phyloP scores from a whole-genome alignment of 768 basidiomycete species.

The Crepidotus variabilis region DNA sequence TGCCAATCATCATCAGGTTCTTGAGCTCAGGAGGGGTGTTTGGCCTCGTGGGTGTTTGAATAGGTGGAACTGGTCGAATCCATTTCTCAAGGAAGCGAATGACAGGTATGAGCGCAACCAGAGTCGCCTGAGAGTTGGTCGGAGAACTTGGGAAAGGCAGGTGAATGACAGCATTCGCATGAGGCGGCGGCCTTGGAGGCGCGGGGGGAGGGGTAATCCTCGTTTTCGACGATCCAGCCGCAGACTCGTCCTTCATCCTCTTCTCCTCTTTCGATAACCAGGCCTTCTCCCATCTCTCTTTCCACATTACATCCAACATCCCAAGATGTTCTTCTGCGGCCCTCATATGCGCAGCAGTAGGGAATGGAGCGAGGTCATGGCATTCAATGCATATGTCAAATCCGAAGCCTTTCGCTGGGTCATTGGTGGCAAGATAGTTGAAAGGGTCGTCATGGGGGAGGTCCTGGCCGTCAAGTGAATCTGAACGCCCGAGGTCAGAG shows the following conservation, averaged over 20 bases:
- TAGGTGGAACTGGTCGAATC: conserved; percentile 41
- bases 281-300: conserved; percentile 34
- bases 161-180: conserved; percentile 69
- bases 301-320: conserved; percentile 67
- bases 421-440: conserved; percentile 36
- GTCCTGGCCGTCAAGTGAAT: conserved; percentile 1
- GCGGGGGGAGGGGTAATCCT: conserved; percentile 24
- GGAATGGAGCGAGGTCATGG: conserved; percentile 76
- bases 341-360: conserved; percentile 58
- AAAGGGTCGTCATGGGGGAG: conserved; percentile 36
- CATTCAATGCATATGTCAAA: conserved; percentile 89
- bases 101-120: conserved; percentile 58
- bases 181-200: conserved; percentile 60
- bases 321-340: conserved; percentile 74
- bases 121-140: conserved; percentile 45
- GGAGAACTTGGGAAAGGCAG: conserved; percentile 74
- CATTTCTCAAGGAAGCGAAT: conserved; percentile 67
- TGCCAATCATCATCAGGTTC: conserved; percentile 11
- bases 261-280: conserved; percentile 21
- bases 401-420: conserved; percentile 51
- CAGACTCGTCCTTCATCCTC: conserved; percentile 23
- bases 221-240: conserved; percentile 6
- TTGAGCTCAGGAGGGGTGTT: conserved; percentile 12
- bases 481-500: neutral
- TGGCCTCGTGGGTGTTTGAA: conserved; percentile 6